A percentile compares a stretch with the other conserved stretches of the same genome.
Evolutionary conservation across 2,329 filamentous ascomycete genomes (phyloP).

Genomic region (Ambrosiella xylebori): DNA sequence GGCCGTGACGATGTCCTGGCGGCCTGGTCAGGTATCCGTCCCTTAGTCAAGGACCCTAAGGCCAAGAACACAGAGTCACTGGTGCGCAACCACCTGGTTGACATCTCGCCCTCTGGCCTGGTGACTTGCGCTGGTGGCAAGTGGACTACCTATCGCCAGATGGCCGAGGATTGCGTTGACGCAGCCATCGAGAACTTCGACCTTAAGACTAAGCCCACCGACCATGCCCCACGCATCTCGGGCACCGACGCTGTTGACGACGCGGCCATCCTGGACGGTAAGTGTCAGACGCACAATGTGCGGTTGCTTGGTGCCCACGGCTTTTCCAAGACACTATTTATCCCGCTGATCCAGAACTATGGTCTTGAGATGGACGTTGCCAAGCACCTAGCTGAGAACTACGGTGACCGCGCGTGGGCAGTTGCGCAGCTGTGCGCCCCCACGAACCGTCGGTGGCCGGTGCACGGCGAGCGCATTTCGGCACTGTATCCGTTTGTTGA

Average conservation of each 20-base stretch:
- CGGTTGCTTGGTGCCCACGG: constrained; percentile 71
- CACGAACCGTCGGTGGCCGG: constrained; percentile 65
- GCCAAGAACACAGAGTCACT: constrained; percentile 73
- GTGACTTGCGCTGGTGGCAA: constrained; percentile 78
- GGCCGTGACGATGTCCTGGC: constrained; percentile 75
- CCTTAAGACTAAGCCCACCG: constrained; percentile 38
- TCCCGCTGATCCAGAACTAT: constrained; percentile 87
- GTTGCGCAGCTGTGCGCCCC: constrained; percentile 65
- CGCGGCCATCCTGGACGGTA: constrained; percentile 43
- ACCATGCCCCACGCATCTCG: constrained; percentile 47
- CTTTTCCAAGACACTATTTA: constrained; percentile 77
- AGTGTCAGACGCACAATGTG: constrained; percentile 69
- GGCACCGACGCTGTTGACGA: constrained; percentile 56
- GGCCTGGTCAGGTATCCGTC: constrained; percentile 77
- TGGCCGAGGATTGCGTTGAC: constrained; percentile 81
- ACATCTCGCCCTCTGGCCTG: constrained; percentile 61
- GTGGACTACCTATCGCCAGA: constrained; percentile 86
- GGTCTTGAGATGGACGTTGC: constrained; percentile 84
- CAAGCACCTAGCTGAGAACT: constrained; percentile 70
- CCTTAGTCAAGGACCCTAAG: constrained; percentile 72
- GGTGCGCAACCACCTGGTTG: constrained; percentile 71
- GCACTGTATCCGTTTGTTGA: constrained; percentile 78
- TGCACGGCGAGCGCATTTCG: constrained; percentile 64
- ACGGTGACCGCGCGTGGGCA: constrained; percentile 84
- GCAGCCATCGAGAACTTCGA: constrained; percentile 55